phyloP scores from a whole-genome alignment of 805 yeast genomes.

The Candida tammaniensis region DNA sequence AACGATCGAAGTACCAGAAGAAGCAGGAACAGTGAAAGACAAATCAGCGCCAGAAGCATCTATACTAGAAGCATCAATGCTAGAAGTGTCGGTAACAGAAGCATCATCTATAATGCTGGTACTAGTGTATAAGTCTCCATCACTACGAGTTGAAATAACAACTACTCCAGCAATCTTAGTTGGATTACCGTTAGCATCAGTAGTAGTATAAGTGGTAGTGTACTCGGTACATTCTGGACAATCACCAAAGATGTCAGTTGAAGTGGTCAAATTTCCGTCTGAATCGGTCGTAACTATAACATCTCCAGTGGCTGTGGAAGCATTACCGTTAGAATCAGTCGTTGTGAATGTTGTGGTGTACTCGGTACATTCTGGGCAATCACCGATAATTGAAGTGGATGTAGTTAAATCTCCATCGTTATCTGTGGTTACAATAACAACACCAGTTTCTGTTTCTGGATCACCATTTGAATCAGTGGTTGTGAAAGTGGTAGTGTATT shows the following conservation, averaged over 20 bases:
- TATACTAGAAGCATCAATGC: conserved; percentile 11
- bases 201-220: conserved; percentile 3
- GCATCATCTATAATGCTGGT: conserved; percentile 14
- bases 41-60: conserved; percentile 13
- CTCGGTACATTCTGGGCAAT: conserved; percentile 8
- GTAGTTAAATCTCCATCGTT: conserved; percentile 9
- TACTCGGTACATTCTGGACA: conserved; percentile 15
- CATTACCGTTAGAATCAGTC: conserved; percentile 9
- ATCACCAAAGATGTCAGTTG: conserved; percentile 3
- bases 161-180: conserved; percentile 2
- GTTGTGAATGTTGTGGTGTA: conserved; percentile 12
- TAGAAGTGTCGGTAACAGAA: conserved; percentile 1
- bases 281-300: conserved; percentile 14
- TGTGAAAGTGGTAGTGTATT: conserved; percentile 11
- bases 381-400: neutral
- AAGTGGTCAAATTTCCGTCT: conserved; percentile 6
- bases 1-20: conserved; percentile 4
- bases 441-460: conserved; percentile 10
- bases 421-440: conserved; percentile 13
- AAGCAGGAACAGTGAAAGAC: conserved; percentile 11
- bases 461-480: conserved; percentile 10
- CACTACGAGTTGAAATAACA: conserved; percentile 5
- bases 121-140: conserved; percentile 13
- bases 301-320: conserved; percentile 10
- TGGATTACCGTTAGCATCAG: neutral